Base-by-base conservation (phyloP, 2,329 filamentous ascomycete species). In the Curvularia sp. region DNA sequence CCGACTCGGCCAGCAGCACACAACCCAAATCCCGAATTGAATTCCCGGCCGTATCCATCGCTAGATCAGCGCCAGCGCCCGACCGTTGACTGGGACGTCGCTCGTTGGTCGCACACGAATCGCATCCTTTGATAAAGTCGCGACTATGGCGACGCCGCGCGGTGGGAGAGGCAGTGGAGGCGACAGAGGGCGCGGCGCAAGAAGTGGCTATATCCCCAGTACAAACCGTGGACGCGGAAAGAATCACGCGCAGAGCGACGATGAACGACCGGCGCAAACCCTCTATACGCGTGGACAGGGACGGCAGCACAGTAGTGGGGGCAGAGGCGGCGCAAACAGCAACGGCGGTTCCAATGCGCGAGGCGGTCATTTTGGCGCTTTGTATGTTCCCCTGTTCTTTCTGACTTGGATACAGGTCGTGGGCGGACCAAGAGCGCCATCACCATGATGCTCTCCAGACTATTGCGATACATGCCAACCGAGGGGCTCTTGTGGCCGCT, bases 121-220 rank as follows among this genome's bases (percentile, higher is more conserved):
- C 53, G 53, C 55, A 38, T 49, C 55, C 42, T 42, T 26, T 53
- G 35, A 53, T 15, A 55, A 47, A 61, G 59, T 42, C 67, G 68
- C 68, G 63, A 71, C 62, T 26, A 75, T 74, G 72, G 67, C 70
- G 61, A 60, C 64, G 56, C 68, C 64, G 54, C 70, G 71, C 47
- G 68, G 66, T 57, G 61, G 57, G 22, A 59, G 64, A 63, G 68
- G 66, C 28, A 65, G 62, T 13, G 57, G 59, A 46, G 57, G 61
- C 38, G 55, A 58, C 12, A 65, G 66, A 30, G 63, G 61, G 9
- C 64, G 67, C 38, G 61, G 64, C 39, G 20, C 53, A 30, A 62
- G 57, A 38, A 60, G 64, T 49, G 46, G 49, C 18, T 58, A 53
- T 46, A 54, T 53, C 7, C 46, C 55, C 4, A 53, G 41, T 24